Conservation (phyloP, 2,329 filamentous ascomycete genomes). For the Didymella sp. region DNA sequence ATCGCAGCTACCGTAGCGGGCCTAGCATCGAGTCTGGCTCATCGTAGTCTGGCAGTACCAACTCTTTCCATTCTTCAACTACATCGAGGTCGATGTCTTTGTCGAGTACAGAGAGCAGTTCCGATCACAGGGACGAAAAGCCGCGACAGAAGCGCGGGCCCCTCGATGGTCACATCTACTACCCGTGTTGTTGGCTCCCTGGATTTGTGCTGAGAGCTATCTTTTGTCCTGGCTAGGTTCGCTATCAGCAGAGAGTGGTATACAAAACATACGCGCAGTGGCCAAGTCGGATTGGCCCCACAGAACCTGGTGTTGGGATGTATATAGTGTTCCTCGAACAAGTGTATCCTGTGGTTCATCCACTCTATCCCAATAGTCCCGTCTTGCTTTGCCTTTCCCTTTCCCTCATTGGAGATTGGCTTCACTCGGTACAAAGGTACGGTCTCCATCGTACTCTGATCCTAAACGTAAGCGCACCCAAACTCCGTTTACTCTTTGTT, state of each 20-base stretch:
- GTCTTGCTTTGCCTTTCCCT: neutral
- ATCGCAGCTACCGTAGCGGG: conserved; percentile 36
- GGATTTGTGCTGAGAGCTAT: conserved; percentile 44
- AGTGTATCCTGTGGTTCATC: neutral
- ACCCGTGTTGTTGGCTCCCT: conserved; percentile 44
- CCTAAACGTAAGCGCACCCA: neutral
- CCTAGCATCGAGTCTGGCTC: conserved; percentile 40
- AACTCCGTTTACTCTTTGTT: neutral
- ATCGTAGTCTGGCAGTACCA: conserved; percentile 35
- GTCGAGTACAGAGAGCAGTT: conserved; percentile 27
- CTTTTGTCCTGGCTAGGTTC: conserved; percentile 42
- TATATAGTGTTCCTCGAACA: neutral
- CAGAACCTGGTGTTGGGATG: neutral
- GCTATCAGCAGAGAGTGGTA: neutral
- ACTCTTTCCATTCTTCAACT: conserved; percentile 15
- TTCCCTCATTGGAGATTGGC: neutral
- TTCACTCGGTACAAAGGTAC: conserved; percentile 4
- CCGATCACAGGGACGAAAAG: conserved; percentile 35
- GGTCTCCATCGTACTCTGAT: conserved; percentile 3
- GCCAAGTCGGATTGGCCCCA: neutral
- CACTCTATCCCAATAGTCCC: too few species aligned
- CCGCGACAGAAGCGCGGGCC: conserved; percentile 33
- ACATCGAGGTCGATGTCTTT: conserved; percentile 1
- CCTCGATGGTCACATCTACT: conserved; percentile 39
- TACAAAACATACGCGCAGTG: neutral